Evolutionary conservation across 176 grass and related monocot species (phyloP).

Genomic region (Oryza longistaminata): DNA sequence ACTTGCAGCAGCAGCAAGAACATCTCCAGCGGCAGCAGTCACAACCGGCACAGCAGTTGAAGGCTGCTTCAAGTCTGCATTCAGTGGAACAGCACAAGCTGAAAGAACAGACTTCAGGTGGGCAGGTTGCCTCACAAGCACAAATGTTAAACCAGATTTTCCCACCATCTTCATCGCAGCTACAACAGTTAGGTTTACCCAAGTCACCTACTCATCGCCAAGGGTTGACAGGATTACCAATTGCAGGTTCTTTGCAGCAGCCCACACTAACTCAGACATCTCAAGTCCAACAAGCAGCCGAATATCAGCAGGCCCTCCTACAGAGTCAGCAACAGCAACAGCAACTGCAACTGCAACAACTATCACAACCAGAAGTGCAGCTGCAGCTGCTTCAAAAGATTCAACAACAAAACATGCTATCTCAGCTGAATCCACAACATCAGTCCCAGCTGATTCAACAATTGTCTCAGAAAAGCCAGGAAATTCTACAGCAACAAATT

Average conservation of each 20-base stretch:
- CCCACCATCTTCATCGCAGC: slow-evolving; percentile 69
- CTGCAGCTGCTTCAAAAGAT: slow-evolving; percentile 94
- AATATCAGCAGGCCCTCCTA: slow-evolving; percentile 76
- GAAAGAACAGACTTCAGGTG: slow-evolving; percentile 48
- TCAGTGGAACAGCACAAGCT: slow-evolving; percentile 53
- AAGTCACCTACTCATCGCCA: slow-evolving; percentile 51
- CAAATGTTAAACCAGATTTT: slow-evolving; percentile 63
- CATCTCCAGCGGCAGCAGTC: slow-evolving; percentile 59
- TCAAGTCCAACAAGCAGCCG: slow-evolving; percentile 64
- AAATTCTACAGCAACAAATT: slow-evolving; percentile 69
- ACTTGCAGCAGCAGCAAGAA: slow-evolving; percentile 67
- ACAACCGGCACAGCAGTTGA: slow-evolving; percentile 54
- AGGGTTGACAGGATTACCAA: slow-evolving; percentile 41
- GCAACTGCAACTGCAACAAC: slow-evolving; percentile 70
- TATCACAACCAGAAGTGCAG: slow-evolving; percentile 80
- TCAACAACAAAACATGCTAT: slow-evolving; percentile 86
- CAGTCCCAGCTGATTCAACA: slow-evolving; percentile 77
- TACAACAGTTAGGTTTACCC: slow-evolving; percentile 69
- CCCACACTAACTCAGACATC: slow-evolving; percentile 47
- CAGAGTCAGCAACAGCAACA: slow-evolving; percentile 80
- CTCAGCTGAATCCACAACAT: slow-evolving; percentile 75
- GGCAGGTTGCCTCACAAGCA: slow-evolving; percentile 55
- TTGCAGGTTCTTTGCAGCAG: slow-evolving; percentile 53
- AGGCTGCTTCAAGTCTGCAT: slow-evolving; percentile 45
- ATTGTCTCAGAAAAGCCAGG: slow-evolving; percentile 70